phyloP scores from a whole-genome alignment of 2,329 filamentous ascomycete species.

The Delphinella strobiligena region DNA sequence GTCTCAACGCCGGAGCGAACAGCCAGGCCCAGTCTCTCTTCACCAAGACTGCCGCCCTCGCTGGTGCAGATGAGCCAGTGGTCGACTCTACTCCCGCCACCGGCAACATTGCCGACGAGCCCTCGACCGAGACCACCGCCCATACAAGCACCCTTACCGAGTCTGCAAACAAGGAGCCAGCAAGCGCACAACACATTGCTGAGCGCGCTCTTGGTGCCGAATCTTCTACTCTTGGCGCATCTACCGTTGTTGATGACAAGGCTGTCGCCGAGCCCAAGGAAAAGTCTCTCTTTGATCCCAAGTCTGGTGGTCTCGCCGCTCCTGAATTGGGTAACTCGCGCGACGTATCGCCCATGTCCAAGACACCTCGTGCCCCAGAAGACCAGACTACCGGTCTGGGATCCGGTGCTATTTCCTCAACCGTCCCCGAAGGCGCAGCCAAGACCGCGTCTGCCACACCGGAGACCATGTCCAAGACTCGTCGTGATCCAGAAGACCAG shows the following conservation, averaged over 20 bases:
- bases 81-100: not conserved
- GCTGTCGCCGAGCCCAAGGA: conserved; percentile 15
- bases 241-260: conserved; percentile 8
- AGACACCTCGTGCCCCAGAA: conserved; percentile 18
- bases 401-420: conserved; percentile 21
- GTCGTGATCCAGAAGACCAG: conserved; percentile 18
- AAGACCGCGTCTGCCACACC: conserved; percentile 7
- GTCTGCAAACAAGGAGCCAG: not conserved
- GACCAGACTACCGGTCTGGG: conserved; percentile 25
- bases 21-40: conserved; percentile 13
- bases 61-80: not conserved
- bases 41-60: conserved; percentile 6
- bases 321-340: conserved; percentile 20
- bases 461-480: conserved; percentile 21
- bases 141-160: not conserved
- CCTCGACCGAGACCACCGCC: not conserved
- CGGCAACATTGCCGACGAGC: not conserved
- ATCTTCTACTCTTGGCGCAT: conserved; percentile 4
- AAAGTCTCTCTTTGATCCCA: conserved; percentile 7
- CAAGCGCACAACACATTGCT: not conserved
- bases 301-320: conserved; percentile 8
- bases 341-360: conserved; percentile 30
- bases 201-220: not conserved
- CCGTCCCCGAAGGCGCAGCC: conserved; percentile 7
- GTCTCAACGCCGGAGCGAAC: conserved; percentile 25